phyloP scores from a whole-genome alignment of 352 stramenopile genomes.

The Synura sp. region DNA sequence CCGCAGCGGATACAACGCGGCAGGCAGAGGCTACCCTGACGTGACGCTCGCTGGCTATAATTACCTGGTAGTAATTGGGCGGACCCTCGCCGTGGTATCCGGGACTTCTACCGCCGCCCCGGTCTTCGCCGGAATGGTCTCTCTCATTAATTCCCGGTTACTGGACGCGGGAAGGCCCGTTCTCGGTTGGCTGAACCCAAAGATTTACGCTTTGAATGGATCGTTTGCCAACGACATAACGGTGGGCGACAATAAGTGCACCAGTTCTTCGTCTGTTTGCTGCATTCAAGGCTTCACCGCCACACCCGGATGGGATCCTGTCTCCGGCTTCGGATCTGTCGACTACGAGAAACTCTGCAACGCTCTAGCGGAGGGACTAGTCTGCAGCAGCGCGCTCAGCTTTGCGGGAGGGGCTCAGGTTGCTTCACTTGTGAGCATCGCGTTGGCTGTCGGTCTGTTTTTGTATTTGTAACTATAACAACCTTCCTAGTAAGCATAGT shows the following conservation, averaged over 20 bases:
- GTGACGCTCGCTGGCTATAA: conserved; percentile 42
- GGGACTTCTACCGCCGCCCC: conserved; percentile 44
- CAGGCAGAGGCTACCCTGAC: conserved; percentile 44
- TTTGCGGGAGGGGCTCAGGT: too few relatives aligned
- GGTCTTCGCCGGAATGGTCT: conserved; percentile 42
- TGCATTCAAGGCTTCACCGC: background rate
- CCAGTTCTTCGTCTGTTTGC: too few relatives aligned
- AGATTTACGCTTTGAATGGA: conserved; percentile 33
- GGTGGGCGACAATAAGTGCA: background rate
- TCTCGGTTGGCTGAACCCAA: conserved; percentile 43
- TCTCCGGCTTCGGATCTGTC: background rate
- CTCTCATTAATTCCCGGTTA: conserved; percentile 17
- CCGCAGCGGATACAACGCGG: conserved; percentile 14
- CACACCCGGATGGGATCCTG: conserved; percentile 1
- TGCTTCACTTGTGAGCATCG: too few relatives aligned
- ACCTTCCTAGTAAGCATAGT: too few relatives aligned
- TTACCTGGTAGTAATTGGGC: conserved; percentile 37
- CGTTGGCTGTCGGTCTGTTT: too few relatives aligned
- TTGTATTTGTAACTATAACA: too few relatives aligned
- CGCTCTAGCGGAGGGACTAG: too few relatives aligned
- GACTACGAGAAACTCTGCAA: background rate
- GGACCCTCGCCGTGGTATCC: background rate
- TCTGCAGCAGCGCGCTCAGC: too few relatives aligned
- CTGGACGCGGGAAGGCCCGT: background rate
- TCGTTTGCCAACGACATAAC: background rate